Conservation (phyloP, 192 early-diverging fungal species). For the Powellomyces hirtus region DNA sequence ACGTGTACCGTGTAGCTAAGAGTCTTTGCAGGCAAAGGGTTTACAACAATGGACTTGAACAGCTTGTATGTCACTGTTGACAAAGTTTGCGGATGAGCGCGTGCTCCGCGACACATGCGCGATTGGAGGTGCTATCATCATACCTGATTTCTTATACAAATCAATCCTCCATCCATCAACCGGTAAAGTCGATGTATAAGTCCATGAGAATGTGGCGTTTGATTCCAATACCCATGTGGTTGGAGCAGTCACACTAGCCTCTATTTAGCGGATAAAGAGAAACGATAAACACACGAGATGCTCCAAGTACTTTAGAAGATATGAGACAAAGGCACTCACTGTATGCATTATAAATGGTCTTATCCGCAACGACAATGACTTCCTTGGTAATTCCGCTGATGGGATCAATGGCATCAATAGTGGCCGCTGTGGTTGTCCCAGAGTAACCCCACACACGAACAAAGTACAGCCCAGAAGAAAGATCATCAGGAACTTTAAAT, state of each 20-base stretch:
- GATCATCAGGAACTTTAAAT: neutral
- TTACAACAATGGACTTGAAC: neutral
- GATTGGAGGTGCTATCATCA: neutral
- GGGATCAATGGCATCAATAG: neutral
- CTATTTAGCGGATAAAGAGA: neutral
- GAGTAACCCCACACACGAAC: slow-evolving; percentile 10
- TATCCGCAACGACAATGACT: neutral
- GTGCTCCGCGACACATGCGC: too few species aligned
- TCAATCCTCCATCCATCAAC: slow-evolving; percentile 11
- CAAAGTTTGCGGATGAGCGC: neutral
- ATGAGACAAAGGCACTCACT: neutral
- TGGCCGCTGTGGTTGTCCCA: neutral
- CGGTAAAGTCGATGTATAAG: neutral
- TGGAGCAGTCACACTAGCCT: neutral
- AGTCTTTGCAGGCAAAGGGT: neutral
- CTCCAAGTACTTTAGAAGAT: neutral
- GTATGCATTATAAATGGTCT: neutral
- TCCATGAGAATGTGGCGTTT: slow-evolving; percentile 9
- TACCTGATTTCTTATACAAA: slow-evolving; percentile 12
- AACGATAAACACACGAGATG: neutral
- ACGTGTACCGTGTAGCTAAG: neutral
- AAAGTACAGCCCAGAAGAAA: slow-evolving; percentile 13
- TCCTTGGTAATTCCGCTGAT: slow-evolving; percentile 4
- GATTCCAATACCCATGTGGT: neutral
- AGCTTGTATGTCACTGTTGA: neutral